These are phyloP conservation scores for Buxus sempervirens DNA, from an alignment of 164 flowering plant species.

Conservation along the genomic window DNA sequence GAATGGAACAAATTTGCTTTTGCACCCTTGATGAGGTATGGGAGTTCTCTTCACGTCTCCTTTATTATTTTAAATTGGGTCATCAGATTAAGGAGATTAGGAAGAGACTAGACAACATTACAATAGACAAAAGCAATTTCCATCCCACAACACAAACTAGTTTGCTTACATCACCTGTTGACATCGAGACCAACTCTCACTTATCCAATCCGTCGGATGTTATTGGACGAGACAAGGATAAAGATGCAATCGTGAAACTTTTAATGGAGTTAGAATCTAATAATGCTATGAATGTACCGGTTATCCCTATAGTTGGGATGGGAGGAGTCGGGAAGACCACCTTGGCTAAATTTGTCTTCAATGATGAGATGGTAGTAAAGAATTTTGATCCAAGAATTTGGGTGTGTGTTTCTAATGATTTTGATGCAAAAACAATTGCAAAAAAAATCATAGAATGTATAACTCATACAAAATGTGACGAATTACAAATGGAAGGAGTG, in stretches of 20 bases:
- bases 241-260: slow-evolving; percentile 7
- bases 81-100: no score
- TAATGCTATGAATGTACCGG: slow-evolving; percentile 3
- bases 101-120: no score
- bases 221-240: slow-evolving; percentile 9
- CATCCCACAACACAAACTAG: not conserved
- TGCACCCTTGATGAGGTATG: no score
- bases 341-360: slow-evolving; percentile 19
- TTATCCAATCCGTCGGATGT: not conserved
- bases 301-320: slow-evolving; percentile 20
- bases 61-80: no score
- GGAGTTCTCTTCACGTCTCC: no score
- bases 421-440: slow-evolving; percentile 3
- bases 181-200: not conserved
- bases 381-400: slow-evolving; percentile 14
- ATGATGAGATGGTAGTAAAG: slow-evolving; percentile 8
- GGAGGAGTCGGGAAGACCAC: slow-evolving; percentile 26
- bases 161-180: no score
- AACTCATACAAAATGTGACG: not conserved
- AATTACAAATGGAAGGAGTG: slow-evolving; percentile 10
- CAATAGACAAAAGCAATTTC: no score
- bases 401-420: slow-evolving; percentile 14
- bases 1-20: no score
- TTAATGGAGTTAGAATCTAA: not conserved
- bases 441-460: slow-evolving; percentile 7